Conservation (phyloP, 331 rosid genomes). For the Rhamnella rubrinervis region DNA sequence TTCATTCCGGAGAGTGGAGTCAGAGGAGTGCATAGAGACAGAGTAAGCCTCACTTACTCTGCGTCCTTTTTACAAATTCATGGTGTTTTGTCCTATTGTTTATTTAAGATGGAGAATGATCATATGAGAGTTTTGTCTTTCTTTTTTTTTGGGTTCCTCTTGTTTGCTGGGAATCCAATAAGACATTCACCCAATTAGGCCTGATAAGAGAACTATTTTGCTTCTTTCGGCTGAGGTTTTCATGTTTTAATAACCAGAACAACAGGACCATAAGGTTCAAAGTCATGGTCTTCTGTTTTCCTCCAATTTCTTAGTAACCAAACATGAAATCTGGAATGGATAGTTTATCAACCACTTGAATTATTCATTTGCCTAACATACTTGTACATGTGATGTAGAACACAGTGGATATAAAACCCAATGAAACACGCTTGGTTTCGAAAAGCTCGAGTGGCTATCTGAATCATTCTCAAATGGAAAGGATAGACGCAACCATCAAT, state of each 20-base stretch:
- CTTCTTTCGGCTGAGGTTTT: too few species aligned
- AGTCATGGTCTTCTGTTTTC: neutral
- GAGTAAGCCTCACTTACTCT: slow-evolving; percentile 31
- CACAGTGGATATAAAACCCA: slow-evolving; percentile 30
- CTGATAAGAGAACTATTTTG: too few species aligned
- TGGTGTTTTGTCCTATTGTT: neutral
- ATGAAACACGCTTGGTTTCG: slow-evolving; percentile 31
- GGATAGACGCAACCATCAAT: slow-evolving; percentile 21
- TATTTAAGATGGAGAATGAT: neutral
- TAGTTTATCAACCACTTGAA: neutral
- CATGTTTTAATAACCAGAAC: too few species aligned
- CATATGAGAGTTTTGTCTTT: neutral
- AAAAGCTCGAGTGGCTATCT: slow-evolving; percentile 53
- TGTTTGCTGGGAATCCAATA: neutral
- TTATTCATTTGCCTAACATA: neutral
- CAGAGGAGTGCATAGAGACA: slow-evolving; percentile 26
- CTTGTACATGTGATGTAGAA: slow-evolving; percentile 36
- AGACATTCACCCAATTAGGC: neutral
- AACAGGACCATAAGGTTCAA: neutral
- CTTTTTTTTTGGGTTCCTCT: neutral
- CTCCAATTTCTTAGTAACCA: neutral
- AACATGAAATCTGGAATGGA: neutral
- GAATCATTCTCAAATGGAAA: slow-evolving; percentile 34
- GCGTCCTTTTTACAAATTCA: neutral
- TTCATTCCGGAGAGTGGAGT: slow-evolving; percentile 15